Percentiles rank a stretch among this genome's conserved stretches.
These are phyloP conservation scores for Pistacia integerrima DNA, from an alignment of 345 rosid species.

Conservation along the genomic window DNA sequence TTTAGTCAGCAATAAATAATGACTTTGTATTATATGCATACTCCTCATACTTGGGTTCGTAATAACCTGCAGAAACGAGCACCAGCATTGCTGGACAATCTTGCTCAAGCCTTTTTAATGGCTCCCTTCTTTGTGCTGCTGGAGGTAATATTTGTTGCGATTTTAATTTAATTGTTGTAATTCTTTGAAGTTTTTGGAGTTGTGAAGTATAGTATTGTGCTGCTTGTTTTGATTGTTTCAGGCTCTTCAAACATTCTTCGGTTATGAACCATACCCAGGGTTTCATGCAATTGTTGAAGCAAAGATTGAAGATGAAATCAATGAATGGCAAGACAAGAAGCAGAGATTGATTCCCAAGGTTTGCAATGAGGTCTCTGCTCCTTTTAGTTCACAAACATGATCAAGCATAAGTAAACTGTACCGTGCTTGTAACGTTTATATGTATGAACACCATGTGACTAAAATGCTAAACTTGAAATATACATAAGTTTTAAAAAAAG, in stretches of 20 bases:
- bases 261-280: conserved; percentile 62
- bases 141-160: conserved; percentile 43
- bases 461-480: not conserved
- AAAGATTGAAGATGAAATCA: conserved; percentile 43
- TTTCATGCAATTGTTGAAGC: conserved; percentile 46
- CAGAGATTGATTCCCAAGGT: conserved; percentile 37
- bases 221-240: conserved; percentile 23
- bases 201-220: conserved; percentile 2
- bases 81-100: conserved; percentile 63
- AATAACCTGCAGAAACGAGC: conserved; percentile 54
- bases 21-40: not conserved
- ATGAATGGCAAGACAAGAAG: conserved; percentile 51
- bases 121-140: conserved; percentile 68
- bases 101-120: conserved; percentile 60
- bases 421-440: not conserved
- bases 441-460: not conserved
- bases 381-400: not conserved
- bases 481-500: not conserved
- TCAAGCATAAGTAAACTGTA: not conserved
- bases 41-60: conserved; percentile 9
- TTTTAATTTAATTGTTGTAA: not conserved
- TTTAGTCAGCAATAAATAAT: not conserved
- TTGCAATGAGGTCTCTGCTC: not conserved
- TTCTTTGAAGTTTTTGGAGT: not conserved
- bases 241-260: conserved; percentile 50